Conservation (phyloP, 208 protist species). For the Crithidia bombi region DNA sequence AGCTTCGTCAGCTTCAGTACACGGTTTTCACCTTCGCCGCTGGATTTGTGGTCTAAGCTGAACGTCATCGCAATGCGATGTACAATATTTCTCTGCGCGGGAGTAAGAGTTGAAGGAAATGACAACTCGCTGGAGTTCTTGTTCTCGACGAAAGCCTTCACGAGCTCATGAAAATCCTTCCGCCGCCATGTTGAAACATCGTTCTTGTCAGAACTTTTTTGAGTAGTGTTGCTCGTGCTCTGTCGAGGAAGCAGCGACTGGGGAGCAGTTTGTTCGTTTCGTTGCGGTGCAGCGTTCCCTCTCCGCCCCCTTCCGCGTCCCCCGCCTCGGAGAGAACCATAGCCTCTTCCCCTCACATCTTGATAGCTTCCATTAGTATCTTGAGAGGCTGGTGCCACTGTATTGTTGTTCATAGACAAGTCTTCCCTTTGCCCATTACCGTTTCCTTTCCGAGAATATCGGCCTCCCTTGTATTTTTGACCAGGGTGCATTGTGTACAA, state of each 20-base stretch:
- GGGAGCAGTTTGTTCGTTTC: neutral
- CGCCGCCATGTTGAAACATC: constrained; percentile 68
- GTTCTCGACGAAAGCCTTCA: constrained; percentile 79
- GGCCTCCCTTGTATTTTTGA: constrained; percentile 29
- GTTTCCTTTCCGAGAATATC: neutral
- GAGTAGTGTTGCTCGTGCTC: neutral
- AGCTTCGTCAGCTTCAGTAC: constrained; percentile 72
- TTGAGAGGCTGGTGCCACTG: neutral
- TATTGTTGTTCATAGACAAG: neutral
- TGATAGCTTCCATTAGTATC: neutral
- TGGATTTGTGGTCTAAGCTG: constrained; percentile 73
- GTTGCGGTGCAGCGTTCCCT: neutral
- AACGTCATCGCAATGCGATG: constrained; percentile 78
- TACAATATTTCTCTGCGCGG: constrained; percentile 60
- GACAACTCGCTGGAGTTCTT: constrained; percentile 57
- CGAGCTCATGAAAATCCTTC: constrained; percentile 73
- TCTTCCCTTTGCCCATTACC: neutral
- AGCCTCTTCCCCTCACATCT: constrained; percentile 1
- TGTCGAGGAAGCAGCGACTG: neutral
- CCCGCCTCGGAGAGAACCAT: neutral
- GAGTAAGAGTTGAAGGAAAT: constrained; percentile 70
- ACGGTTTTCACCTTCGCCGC: constrained; percentile 46
- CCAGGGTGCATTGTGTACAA: constrained; percentile 46
- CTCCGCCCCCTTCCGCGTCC: neutral
- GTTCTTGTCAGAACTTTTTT: constrained; percentile 34